Evolutionary conservation across 2,329 filamentous ascomycete species (phyloP).

Genomic region (Colletotrichum spinosum): DNA sequence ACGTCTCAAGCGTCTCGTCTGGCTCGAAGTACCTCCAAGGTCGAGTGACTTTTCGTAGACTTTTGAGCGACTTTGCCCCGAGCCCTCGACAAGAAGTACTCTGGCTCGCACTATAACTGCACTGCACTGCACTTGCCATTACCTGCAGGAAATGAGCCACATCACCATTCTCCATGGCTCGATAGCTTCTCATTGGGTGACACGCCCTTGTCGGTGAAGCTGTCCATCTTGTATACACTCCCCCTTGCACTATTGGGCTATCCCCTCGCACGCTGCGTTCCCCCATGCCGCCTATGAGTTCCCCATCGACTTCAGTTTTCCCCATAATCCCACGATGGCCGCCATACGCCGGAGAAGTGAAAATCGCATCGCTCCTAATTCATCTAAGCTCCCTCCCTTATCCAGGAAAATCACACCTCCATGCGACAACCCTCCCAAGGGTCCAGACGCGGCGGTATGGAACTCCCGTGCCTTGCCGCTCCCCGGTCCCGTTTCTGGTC

Average conservation of each 20-base stretch:
- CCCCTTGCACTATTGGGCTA: background rate
- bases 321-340: slow-evolving; percentile 22
- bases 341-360: slow-evolving; percentile 5
- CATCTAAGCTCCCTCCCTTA: slow-evolving; percentile 2
- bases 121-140: background rate
- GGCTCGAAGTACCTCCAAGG: slow-evolving; percentile 20
- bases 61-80: slow-evolving; percentile 6
- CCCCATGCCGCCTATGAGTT: slow-evolving; percentile 7
- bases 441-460: background rate
- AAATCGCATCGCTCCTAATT: slow-evolving; percentile 12
- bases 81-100: background rate
- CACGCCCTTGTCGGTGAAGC: background rate
- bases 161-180: background rate
- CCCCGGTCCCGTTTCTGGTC: slow-evolving; percentile 12
- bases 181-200: background rate
- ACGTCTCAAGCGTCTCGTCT: slow-evolving; percentile 4
- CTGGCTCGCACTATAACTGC: slow-evolving; percentile 4
- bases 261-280: background rate
- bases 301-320: slow-evolving; percentile 18
- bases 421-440: background rate
- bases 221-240: slow-evolving; percentile 17
- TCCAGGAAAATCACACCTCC: background rate
- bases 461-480: slow-evolving; percentile 15
- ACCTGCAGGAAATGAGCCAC: slow-evolving; percentile 16
- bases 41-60: slow-evolving; percentile 26